Base-by-base conservation (phyloP, 2,329 filamentous ascomycete species). In the Phaeosphaeria sp. region DNA sequence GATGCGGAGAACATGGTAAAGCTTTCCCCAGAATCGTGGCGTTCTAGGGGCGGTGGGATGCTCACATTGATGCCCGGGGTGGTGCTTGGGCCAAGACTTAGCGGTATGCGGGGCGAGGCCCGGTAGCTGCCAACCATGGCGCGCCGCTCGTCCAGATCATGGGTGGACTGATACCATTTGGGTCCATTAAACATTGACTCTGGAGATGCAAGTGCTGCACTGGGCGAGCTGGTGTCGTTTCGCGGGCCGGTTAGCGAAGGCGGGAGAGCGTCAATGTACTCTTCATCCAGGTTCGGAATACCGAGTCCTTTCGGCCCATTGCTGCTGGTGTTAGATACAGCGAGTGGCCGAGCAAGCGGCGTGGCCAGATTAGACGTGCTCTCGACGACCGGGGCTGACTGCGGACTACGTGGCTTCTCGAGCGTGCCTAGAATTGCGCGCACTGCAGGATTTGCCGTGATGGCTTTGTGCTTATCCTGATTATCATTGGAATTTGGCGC, bases 1-100 rank as follows among this genome's bases (percentile, higher is more conserved):
- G 86, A 86, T n/a, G 84, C 83, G 40, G 85, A 87, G 61, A 89
- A 87, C 83, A 88, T 87, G 21, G 82, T 78, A 63, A 88, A 88
- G 69, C 86, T 88, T 60, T 88, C 86, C 6, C 82, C 81, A 22
- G 86, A 88, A 63, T 87, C 82, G 64, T 86, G 84, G 36, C 84
- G 81, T 49, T 79, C 68, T 60, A 82, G 66, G 15, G 71, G 66
- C 30, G 71, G 75, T 21, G 75, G 73, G 17, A 72, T 67, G 8
- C 62, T 65, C 43, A 74, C 73, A 54, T 64, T 77, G 77, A 63
- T 67, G 64, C 52, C 74, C 66, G 63, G 67, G 67, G 58, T 74
- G 71, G 63, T 67, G 70, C 80, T 75, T 48, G 74, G 74, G 52
- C 84, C 83, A 47, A 85, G 76, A 22, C 77, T 81, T 46, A 86